These are phyloP conservation scores for Krasilnikovozyma curviuscula DNA, from an alignment of 768 basidiomycete species.

Conservation along the genomic window DNA sequence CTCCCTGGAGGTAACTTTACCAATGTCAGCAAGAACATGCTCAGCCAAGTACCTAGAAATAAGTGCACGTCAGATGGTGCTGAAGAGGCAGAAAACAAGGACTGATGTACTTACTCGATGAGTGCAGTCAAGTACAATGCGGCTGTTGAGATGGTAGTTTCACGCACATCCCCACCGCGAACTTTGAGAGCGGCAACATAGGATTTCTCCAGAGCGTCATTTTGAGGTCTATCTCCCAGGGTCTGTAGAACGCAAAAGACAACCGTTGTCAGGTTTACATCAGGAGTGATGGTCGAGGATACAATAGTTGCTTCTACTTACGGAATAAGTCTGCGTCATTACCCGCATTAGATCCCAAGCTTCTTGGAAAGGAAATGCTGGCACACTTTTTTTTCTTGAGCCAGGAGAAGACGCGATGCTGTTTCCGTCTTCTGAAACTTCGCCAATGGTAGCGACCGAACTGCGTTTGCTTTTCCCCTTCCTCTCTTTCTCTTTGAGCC, in stretches of 20 bases:
- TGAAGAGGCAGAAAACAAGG: background rate
- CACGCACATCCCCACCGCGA: conserved; percentile 7
- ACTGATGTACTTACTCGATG: conserved; percentile 2
- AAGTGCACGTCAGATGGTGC: background rate
- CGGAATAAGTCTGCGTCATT: conserved; percentile 12
- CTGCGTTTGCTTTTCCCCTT: too few species aligned
- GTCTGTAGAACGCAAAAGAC: too few species aligned
- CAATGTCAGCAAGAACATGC: too few species aligned
- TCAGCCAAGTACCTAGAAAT: too few species aligned
- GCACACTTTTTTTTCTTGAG: background rate
- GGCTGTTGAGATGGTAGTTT: conserved; percentile 4
- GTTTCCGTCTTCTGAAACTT: background rate
- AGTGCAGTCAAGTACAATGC: conserved; percentile 11
- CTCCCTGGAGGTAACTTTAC: too few species aligned
- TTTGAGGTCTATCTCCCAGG: conserved; percentile 6
- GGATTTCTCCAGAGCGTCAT: background rate
- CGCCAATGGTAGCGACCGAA: too few species aligned
- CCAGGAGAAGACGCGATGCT: too few species aligned
- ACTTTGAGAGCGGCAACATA: background rate
- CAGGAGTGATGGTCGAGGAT: too few species aligned
- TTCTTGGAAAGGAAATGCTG: background rate
- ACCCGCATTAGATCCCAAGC: conserved; percentile 10
- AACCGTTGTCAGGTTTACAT: too few species aligned
- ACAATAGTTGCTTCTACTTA: background rate
- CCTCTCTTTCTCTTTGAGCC: too few species aligned